Base-by-base conservation (phyloP, 768 basidiomycete genomes). In the Podaxis sp. region DNA sequence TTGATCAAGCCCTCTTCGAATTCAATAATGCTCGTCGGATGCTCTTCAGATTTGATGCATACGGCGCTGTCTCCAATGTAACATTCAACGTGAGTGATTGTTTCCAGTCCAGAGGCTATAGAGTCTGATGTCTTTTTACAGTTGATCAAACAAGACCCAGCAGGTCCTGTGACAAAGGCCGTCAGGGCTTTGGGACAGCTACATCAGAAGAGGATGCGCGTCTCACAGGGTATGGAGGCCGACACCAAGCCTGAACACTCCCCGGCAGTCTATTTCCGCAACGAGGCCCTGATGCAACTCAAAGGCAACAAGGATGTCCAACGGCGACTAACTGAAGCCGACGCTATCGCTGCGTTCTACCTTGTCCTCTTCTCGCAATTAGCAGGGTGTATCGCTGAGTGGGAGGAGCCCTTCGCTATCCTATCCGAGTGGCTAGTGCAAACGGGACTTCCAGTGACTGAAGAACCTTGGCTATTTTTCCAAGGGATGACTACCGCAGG, bases 281-380 rank as follows among this genome's bases (percentile, higher is more conserved):
- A 88, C 62, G 85, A 86, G 67, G 87, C 89, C n/a, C 77, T 78
- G 46, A 82, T 81, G 64, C 85, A 86, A 67, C 76, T 91, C 50
- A 76, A 77, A 61, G 79, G 74, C 54, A 79, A 82, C 58, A 85
- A 82, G 68, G 79, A 82, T 57, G 72, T 80, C 61, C 78, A 78
- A 37, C 83, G 82, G 10, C 70, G 75, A 27, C 83, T 87, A 74
- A 77, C 76, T 44, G 89, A 89, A 61, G 77, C 77, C 51, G 90
- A 93, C 65, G 92, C 89, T 9, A 79, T 88, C 64, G 91, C 92
- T 3, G 90, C 92, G 4, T 69, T 91, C 46, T 90, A 91, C 70
- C 82, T 94, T 63, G 79, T 91, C 61, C 84, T 81, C 66, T 91
- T 86, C 71, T 88, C 87, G 47, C 77, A 89, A 61, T 74, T 92